Conservation (phyloP, 495 filamentous ascomycete genomes). For the Lentithecium fluviatile region DNA sequence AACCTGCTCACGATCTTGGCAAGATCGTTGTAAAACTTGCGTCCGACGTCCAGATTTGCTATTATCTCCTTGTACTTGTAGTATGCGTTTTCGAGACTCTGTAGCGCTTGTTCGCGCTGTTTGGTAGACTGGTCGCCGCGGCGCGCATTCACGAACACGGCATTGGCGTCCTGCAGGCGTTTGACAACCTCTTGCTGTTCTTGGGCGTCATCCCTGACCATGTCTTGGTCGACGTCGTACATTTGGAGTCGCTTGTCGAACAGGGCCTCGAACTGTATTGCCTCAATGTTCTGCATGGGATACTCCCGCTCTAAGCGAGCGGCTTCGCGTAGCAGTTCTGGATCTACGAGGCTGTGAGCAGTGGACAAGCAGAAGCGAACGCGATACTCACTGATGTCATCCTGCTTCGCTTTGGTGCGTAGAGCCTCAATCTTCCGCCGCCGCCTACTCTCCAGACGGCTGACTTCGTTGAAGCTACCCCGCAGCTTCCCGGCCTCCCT, state of each 20-base stretch:
- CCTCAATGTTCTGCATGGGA: conserved; percentile 76
- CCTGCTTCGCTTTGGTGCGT: conserved; percentile 72
- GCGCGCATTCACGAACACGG: conserved; percentile 68
- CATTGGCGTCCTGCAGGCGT: conserved; percentile 71
- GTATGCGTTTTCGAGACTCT: conserved; percentile 88
- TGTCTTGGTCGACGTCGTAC: conserved; percentile 75
- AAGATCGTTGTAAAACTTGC: conserved; percentile 97
- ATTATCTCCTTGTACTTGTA: conserved; percentile 94
- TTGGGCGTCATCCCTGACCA: conserved; percentile 65
- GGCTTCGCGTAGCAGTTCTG: conserved; percentile 75
- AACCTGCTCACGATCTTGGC: conserved; percentile 77
- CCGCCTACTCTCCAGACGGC: conserved; percentile 72
- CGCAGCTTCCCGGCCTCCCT: conserved; percentile 71
- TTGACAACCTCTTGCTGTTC: conserved; percentile 72
- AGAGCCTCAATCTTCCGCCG: conserved; percentile 72
- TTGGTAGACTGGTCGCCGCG: conserved; percentile 70
- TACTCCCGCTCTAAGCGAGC: conserved; percentile 81
- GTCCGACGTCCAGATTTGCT: conserved; percentile 78
- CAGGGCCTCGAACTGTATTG: conserved; percentile 85
- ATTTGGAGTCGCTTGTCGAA: conserved; percentile 76
- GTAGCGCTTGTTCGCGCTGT: conserved; percentile 81
- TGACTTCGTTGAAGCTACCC: conserved; percentile 76
- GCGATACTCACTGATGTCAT: conserved; percentile 74
- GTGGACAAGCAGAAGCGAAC: conserved; percentile 5
- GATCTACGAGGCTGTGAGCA: conserved; percentile 46